Percentiles rank a stretch among this genome's conserved stretches.
Conservation (phyloP, 345 rosid species). For the Salix dunnii region DNA sequence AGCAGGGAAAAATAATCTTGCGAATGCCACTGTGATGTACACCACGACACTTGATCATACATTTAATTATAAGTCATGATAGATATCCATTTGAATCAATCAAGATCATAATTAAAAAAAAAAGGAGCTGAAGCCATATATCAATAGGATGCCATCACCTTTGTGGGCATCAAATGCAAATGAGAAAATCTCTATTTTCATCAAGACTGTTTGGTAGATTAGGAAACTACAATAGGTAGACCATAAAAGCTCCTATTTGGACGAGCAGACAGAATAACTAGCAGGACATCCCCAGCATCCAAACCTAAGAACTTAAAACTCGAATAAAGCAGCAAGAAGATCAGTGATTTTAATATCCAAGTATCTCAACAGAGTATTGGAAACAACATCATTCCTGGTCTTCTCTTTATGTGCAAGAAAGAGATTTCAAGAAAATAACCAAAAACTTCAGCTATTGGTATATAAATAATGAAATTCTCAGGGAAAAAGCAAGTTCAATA, state of each 20-base stretch:
- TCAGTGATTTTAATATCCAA: not conserved
- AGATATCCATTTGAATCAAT: not conserved
- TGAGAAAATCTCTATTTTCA: not conserved
- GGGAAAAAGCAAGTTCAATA: not conserved
- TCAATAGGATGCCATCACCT: not conserved
- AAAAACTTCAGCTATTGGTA: not conserved
- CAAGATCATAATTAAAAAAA: not conserved
- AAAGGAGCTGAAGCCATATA: not conserved
- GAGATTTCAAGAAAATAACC: not conserved
- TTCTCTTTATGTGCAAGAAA: not conserved
- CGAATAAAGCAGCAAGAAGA: not conserved
- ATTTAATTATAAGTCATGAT: not conserved
- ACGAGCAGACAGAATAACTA: not conserved
- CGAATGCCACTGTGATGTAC: slow-evolving; percentile 71
- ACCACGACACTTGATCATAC: slow-evolving; percentile 5
- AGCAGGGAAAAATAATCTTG: slow-evolving; percentile 72
- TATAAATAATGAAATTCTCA: not conserved
- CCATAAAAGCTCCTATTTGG: not conserved
- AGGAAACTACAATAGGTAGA: not conserved
- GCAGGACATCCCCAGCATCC: not conserved
- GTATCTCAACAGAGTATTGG: not conserved
- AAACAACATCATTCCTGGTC: not conserved
- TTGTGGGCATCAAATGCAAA: not conserved
- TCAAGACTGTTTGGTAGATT: not conserved
- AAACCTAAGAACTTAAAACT: not conserved